Conservation (phyloP, 306 rosid species). For the Sicyos edulis region DNA sequence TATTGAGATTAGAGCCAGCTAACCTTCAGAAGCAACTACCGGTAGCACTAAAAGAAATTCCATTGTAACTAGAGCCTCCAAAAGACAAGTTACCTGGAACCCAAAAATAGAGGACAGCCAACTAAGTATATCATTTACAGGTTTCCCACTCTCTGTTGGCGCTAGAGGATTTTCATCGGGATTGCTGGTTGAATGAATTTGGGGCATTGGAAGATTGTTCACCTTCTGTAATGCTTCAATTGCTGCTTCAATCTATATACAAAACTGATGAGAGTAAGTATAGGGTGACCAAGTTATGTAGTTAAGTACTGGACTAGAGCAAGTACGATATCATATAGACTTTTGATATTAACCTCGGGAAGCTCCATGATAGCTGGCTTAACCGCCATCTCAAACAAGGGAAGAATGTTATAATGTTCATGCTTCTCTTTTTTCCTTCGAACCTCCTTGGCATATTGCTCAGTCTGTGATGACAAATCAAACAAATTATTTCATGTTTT, state of each 20-base stretch:
- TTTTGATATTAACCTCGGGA: slow-evolving; percentile 56
- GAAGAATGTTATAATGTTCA: slow-evolving; percentile 82
- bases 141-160: slow-evolving; percentile 45
- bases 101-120: slow-evolving; percentile 80
- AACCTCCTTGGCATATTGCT: slow-evolving; percentile 57
- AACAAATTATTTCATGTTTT: slow-evolving; percentile 18
- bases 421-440: slow-evolving; percentile 51
- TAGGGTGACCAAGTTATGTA: neutral
- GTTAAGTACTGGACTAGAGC: slow-evolving; percentile 6
- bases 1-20: neutral
- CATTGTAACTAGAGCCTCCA: slow-evolving; percentile 18
- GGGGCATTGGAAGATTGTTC: slow-evolving; percentile 68
- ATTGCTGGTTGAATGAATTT: slow-evolving; percentile 31
- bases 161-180: slow-evolving; percentile 33
- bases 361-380: slow-evolving; percentile 83
- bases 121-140: slow-evolving; percentile 78
- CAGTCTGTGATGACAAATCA: slow-evolving; percentile 47
- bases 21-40: neutral
- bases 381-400: slow-evolving; percentile 73
- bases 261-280: slow-evolving; percentile 14
- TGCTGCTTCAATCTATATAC: slow-evolving; percentile 68
- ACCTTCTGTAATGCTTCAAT: slow-evolving; percentile 54
- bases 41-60: neutral
- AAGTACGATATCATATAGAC: neutral
- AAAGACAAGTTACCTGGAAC: slow-evolving; percentile 64